These are phyloP conservation scores for Chlamydomonas sp. DNA, from an alignment of 139 green algal genomes.

Conservation along the genomic window DNA sequence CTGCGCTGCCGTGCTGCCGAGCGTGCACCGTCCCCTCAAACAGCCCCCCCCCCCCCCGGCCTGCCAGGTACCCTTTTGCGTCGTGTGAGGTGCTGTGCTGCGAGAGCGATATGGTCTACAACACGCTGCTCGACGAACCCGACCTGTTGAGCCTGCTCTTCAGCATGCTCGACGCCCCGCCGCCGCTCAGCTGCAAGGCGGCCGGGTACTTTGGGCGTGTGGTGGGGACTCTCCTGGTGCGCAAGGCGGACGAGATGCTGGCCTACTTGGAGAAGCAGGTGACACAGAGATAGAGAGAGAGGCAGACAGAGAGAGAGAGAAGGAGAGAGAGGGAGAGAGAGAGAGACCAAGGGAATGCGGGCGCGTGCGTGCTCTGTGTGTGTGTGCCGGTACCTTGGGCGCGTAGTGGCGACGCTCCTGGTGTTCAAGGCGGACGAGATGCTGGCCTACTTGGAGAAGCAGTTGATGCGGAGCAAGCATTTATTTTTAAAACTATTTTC, in stretches of 20 bases:
- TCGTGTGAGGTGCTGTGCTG: slow-evolving; percentile 95
- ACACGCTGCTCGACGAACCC: slow-evolving; percentile 70
- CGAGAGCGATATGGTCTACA: slow-evolving; percentile 90
- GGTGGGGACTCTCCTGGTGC: slow-evolving; percentile 62
- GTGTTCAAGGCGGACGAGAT: slow-evolving; percentile 60
- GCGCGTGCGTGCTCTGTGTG: too few relatives aligned
- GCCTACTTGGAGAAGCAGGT: too few relatives aligned
- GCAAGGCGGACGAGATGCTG: slow-evolving; percentile 61
- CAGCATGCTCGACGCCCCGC: slow-evolving; percentile 51
- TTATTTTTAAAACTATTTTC: too few relatives aligned
- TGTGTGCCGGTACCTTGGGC: slow-evolving; percentile 94
- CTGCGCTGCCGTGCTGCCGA: neutral
- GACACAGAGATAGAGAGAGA: too few relatives aligned
- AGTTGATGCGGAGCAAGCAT: too few relatives aligned
- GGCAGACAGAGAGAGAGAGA: too few relatives aligned
- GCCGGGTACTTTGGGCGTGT: slow-evolving; percentile 92
- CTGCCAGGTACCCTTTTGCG: slow-evolving; percentile 77
- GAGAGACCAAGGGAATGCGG: neutral
- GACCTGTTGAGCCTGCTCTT: slow-evolving; percentile 77
- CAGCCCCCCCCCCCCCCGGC: too few relatives aligned
- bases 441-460: slow-evolving; percentile 65
- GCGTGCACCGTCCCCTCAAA: neutral
- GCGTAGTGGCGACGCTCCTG: slow-evolving; percentile 72
- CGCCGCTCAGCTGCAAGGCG: slow-evolving; percentile 61
- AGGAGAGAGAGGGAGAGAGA: too few relatives aligned